Evolutionary conservation across 371 early-diverging fungal species (phyloP), one percentile per base, ranked within the genome.

Genomic region (Mortierella polycephala): DNA sequence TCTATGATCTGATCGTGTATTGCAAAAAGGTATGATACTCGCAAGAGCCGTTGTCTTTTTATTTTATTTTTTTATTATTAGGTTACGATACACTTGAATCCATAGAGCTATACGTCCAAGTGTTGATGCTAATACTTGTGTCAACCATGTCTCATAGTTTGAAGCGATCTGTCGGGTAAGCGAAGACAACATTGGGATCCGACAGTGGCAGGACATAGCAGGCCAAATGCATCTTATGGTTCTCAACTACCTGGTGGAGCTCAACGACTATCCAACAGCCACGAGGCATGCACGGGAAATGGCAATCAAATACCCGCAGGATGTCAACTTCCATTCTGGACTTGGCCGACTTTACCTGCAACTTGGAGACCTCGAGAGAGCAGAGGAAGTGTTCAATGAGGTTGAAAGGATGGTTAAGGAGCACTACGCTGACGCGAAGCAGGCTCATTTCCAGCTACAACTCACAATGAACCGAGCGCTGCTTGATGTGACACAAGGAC

Each of bases 261-360:
- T 81, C 46, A 81, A 76, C 47, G 88, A 90, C 42, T 87, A 76
- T 55, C 62, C 86, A 4, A 71, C 83, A 0, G 88, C 89, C 0
- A 85, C 86, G 5, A 67, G 49, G 47, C 69, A 80, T 49, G 80
- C 74, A 30, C 80, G 74, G 8, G 74, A 74, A 7, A 51, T 80
- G 59, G 74, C 74, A 9, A 62, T 14, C 49, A 62, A 58, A n/a
- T 80, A 73, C 57, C 63, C 74, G 1, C 60, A 63, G 13, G 81
- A 88, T 44, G 50, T 85, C 14, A 86, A 89, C 62, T 65, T 88
- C 14, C 60, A 86, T 16, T 86, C 88, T 1, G 83, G 84, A n/a
- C 65, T 89, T 11, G 89, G 87, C 2, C 74, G 88, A 58, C 58
- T 90, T 16, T 87, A 89, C 45, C 62, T 90, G n/a, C 90, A 90